Conservation (phyloP, 441 rosid species). For the Euphorbia celastroides region DNA sequence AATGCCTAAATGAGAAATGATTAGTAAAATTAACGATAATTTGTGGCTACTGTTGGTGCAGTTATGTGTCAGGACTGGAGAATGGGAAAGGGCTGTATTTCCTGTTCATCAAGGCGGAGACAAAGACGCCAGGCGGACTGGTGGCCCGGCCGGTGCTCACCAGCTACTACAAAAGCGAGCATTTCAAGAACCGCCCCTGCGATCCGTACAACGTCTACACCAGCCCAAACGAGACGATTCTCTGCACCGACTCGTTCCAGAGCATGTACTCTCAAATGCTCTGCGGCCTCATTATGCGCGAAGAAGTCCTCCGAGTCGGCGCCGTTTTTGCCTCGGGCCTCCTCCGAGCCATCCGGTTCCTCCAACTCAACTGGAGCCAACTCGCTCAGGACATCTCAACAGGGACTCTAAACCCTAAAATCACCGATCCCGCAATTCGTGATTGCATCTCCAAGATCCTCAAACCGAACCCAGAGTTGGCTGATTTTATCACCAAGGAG, state of each 20-base stretch:
- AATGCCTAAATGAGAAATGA: not conserved
- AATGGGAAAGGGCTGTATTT: slow-evolving; percentile 89
- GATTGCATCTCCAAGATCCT: slow-evolving; percentile 37
- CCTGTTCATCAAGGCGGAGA: slow-evolving; percentile 74
- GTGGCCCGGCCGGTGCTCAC: slow-evolving; percentile 87
- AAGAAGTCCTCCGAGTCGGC: slow-evolving; percentile 74
- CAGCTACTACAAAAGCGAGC: slow-evolving; percentile 86
- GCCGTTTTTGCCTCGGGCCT: slow-evolving; percentile 93
- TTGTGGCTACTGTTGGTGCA: slow-evolving; percentile 19
- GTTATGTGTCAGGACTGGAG: slow-evolving; percentile 74
- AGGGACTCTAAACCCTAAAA: slow-evolving; percentile 43
- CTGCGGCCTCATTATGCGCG: slow-evolving; percentile 68
- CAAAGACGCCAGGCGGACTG: slow-evolving; percentile 81
- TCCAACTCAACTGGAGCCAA: slow-evolving; percentile 66
- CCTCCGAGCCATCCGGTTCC: slow-evolving; percentile 79
- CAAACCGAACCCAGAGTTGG: slow-evolving; percentile 56
- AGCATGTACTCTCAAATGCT: slow-evolving; percentile 95
- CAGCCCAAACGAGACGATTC: slow-evolving; percentile 91
- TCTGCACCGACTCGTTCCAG: slow-evolving; percentile 80
- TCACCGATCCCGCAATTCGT: slow-evolving; percentile 48
- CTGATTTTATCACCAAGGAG: slow-evolving; percentile 38
- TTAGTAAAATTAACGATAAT: not conserved
- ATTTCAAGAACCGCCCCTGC: slow-evolving; percentile 70
- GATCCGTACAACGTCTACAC: slow-evolving; percentile 86
- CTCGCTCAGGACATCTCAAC: slow-evolving; percentile 54